Evolutionary conservation across 371 early-diverging fungal species (phyloP), one percentile per base, ranked within the genome.

Genomic region (Rhizomucor pusillus): DNA sequence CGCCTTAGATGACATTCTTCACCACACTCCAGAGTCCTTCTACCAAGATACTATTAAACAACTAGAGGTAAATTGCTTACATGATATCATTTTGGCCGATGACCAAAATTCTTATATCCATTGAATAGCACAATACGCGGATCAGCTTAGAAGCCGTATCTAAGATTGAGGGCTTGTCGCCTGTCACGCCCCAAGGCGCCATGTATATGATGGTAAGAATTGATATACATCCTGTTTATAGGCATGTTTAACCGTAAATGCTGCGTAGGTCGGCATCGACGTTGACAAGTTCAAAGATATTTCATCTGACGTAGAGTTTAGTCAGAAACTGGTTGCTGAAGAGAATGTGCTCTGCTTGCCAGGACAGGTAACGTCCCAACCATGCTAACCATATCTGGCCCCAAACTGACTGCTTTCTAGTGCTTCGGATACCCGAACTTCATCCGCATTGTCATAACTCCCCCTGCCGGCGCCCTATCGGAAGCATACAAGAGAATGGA

Each of bases 161-260:
- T 47, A 76, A 80, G 48, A 82, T 90, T n/a, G 84, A 86, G 13
- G 93, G 94, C 6, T 64, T 95, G 45, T 65, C 71, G 13, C 86
- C 90, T 40, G 83, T 95, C 19, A 66, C 80, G 10, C 94, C 95
- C 19, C 91, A 94, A 73, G 95, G 94, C 45, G 94, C 95, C 47
- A 94, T 95, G 94, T 95, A 93, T 66, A 80, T 93, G 75, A 95
- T 95, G 95, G 86, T 64, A 59, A 56, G 37, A 0, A 9, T 23
- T 11, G 25, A 6, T 11, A 22, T 9, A 6, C 5, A 47, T 24
- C 43, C 47, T 62, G 14, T 12, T 48, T 24, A 29, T 48, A 1
- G 24, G 5, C 48, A 10, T 47, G 9, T 9, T 1, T 19, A 7
- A 37, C 37, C 43, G 23, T 39, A 43, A 19, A 41, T 20, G 16